Evolutionary conservation across 2,329 filamentous ascomycete species (phyloP).

Genomic region (Phaeoacremonium minimum): DNA sequence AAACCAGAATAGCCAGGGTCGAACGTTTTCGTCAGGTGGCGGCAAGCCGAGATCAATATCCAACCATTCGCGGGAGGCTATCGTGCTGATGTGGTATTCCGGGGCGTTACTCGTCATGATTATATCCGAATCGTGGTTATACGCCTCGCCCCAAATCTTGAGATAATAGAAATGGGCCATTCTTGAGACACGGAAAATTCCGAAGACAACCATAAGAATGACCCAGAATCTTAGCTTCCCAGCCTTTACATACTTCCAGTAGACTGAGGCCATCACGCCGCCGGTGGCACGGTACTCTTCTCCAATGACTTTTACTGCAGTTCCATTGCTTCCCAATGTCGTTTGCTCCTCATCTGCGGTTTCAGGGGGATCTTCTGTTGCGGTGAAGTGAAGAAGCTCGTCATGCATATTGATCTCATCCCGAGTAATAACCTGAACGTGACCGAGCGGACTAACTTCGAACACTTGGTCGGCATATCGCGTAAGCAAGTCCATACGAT

Average conservation of each 20-base stretch:
- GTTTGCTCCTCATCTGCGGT: slow-evolving; percentile 29
- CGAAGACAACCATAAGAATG: slow-evolving; percentile 57
- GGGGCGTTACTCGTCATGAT: slow-evolving; percentile 5
- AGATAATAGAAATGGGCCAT: slow-evolving; percentile 74
- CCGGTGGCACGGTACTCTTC: slow-evolving; percentile 73
- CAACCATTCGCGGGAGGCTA: slow-evolving; percentile 15
- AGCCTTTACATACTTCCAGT: slow-evolving; percentile 81
- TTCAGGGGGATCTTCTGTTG: slow-evolving; percentile 27
- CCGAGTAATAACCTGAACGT: slow-evolving; percentile 10
- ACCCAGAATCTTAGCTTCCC: slow-evolving; percentile 73
- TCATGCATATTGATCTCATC: slow-evolving; percentile 30
- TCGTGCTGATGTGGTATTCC: slow-evolving; percentile 3
- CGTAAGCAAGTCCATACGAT: slow-evolving; percentile 72
- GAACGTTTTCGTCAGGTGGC: slow-evolving; percentile 60
- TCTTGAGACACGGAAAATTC: slow-evolving; percentile 58
- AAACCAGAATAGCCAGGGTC: slow-evolving; percentile 72
- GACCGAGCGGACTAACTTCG: slow-evolving; percentile 52
- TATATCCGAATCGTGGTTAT: slow-evolving; percentile 32
- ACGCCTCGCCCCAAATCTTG: slow-evolving; percentile 82
- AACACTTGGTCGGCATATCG: slow-evolving; percentile 71
- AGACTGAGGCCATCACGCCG: slow-evolving; percentile 70
- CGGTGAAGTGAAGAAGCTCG: slow-evolving; percentile 24
- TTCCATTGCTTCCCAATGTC: slow-evolving; percentile 41
- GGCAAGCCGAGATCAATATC: slow-evolving; percentile 47
- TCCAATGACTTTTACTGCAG: slow-evolving; percentile 73